phyloP scores from a whole-genome alignment of 139 green algal genomes.

The Pedinophyceae sp. region DNA sequence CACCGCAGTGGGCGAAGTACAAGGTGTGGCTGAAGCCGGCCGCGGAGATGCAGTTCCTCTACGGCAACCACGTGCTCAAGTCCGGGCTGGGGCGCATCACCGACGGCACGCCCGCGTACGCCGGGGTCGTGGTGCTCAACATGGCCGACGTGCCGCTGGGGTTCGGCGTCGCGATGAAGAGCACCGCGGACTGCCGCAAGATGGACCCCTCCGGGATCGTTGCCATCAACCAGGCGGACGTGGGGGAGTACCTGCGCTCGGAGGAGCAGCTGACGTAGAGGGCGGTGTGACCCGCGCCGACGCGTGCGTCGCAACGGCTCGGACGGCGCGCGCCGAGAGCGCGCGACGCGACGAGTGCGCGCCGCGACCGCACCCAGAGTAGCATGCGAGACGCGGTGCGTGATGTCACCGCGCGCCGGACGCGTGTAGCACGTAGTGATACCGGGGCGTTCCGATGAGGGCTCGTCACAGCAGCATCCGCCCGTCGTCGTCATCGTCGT shows the following conservation, averaged over 20 bases:
- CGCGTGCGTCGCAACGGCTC: too few species aligned
- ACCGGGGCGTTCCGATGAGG: too few species aligned
- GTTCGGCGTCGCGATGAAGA: constrained; percentile 86
- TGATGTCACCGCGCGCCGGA: too few species aligned
- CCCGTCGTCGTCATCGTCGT: too few species aligned
- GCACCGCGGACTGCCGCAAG: constrained; percentile 74
- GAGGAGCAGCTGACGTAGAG: constrained; percentile 44
- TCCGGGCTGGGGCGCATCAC: constrained; percentile 91
- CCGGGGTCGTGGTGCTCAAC: constrained; percentile 61
- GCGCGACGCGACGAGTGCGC: too few species aligned
- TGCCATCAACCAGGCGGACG: constrained; percentile 83
- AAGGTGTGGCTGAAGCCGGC: constrained; percentile 98
- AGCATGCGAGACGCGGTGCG: too few species aligned
- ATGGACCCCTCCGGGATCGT: constrained; percentile 85
- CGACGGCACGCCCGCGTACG: constrained; percentile 80
- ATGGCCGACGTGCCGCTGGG: constrained; percentile 91
- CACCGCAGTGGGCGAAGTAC: constrained; percentile 78
- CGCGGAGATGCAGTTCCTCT: constrained; percentile 95
- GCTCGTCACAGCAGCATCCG: too few species aligned
- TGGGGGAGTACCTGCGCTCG: constrained; percentile 64
- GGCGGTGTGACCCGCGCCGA: too few species aligned
- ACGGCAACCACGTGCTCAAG: constrained; percentile 97
- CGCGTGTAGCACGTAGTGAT: too few species aligned
- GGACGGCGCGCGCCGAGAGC: too few species aligned
- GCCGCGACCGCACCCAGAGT: too few species aligned